phyloP scores from a whole-genome alignment of 75 land plant species.

The Ceratopteris richardii region DNA sequence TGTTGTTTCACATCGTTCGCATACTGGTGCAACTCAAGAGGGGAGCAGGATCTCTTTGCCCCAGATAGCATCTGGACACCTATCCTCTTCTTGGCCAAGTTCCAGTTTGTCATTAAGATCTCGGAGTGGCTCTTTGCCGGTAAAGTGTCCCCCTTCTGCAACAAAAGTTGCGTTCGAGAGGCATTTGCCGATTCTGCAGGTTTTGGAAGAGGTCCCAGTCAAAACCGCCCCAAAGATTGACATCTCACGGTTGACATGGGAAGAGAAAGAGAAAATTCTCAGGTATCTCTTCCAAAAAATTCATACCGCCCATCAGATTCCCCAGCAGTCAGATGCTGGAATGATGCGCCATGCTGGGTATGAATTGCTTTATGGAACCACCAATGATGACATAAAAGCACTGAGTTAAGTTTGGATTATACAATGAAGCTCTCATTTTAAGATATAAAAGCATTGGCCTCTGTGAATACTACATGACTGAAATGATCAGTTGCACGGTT shows the following conservation, averaged over 20 bases:
- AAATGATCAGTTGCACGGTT: too few relatives aligned
- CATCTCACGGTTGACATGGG: conserved; percentile 25
- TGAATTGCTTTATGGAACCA: background rate
- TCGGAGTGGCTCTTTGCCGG: background rate
- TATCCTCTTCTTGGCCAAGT: background rate
- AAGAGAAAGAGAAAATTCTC: conserved; percentile 25
- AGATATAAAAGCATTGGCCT: too few relatives aligned
- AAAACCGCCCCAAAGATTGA: conserved; percentile 17
- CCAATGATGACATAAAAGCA: background rate
- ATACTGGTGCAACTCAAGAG: background rate
- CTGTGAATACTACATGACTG: too few relatives aligned
- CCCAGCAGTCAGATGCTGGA: background rate
- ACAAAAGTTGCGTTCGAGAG: background rate
- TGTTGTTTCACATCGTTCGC: background rate
- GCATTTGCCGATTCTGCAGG: background rate
- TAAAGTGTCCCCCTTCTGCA: background rate
- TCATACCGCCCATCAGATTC: conserved; percentile 13
- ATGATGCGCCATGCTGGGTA: background rate
- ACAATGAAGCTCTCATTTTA: too few relatives aligned
- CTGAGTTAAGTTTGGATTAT: too few relatives aligned
- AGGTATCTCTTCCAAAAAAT: conserved; percentile 26
- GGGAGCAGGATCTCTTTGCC: background rate
- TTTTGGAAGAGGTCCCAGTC: conserved; percentile 1
- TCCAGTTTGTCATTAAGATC: background rate
- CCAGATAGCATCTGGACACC: background rate